Base-by-base conservation (phyloP, 2,329 filamentous ascomycete genomes). In the Colletotrichum sublineola region DNA sequence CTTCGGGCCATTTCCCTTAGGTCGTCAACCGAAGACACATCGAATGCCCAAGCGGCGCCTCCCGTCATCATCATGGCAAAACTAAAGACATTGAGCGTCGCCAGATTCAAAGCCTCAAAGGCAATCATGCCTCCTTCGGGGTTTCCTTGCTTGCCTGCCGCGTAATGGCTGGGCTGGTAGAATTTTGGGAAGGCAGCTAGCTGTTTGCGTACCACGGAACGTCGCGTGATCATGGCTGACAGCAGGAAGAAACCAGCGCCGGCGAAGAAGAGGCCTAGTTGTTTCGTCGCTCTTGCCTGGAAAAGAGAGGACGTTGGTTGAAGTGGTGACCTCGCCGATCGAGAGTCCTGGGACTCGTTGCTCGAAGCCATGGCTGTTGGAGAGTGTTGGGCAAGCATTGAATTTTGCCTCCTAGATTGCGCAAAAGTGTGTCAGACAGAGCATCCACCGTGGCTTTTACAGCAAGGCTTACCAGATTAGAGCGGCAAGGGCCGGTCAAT, bases 51-150 rank as follows among this genome's bases (percentile, higher is more conserved):
- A 74, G 94, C 85, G 14, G 91, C 81, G 0, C 92, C 94, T 4
- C 96, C 96, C 0, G 89, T 87, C 11, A 88, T 82, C 87, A 97
- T 90, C 80, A 97, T 90, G 0, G 88, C 91, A 62, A 96, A 89
- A 76, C 91, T 93, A 42, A 91, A 78, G 15, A 96, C 94, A 77
- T 97, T 97, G 76, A 98, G 87, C 0, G 95, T 97, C 0, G 96
- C 96, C 46, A 98, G 85, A 61, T 92, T 93, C 31, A 99, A 85
- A 0, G 96, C 96, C 81, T 97, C 93, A 44, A 93, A 83, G 0
- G 96, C 96, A 74, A 98, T 92, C 50, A 93, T 80, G 1, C 90
- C 87, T 9, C 91, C 91, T 77, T 92, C 92, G 38, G 90, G 86
- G 56, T 85, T 63, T 81, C 79, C 80, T 81, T 81, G 86, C 83